These are phyloP conservation scores for Suillus subalutaceus DNA, from an alignment of 768 basidiomycete species.

Conservation along the genomic window DNA sequence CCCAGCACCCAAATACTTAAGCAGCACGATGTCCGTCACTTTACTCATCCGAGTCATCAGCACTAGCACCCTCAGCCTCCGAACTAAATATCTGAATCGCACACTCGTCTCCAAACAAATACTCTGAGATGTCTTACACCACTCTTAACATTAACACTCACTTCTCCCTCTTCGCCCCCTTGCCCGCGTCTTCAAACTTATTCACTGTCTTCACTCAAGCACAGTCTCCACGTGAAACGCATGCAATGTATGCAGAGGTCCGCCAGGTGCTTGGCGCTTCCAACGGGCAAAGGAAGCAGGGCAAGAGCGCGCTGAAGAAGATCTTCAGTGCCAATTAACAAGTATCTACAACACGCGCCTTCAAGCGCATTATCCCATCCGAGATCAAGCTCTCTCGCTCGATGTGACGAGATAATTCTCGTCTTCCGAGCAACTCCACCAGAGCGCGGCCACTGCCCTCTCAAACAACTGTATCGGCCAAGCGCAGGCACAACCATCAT, in stretches of 20 bases:
- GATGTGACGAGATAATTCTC: background rate
- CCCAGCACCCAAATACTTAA: slow-evolving; percentile 6
- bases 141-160: slow-evolving; percentile 9
- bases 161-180: slow-evolving; percentile 23
- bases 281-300: background rate
- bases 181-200: slow-evolving; percentile 28
- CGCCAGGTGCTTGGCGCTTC: slow-evolving; percentile 24
- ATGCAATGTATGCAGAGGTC: slow-evolving; percentile 41
- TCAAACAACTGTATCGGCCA: background rate
- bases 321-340: slow-evolving; percentile 1
- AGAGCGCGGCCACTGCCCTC: background rate
- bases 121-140: slow-evolving; percentile 32
- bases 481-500: no score
- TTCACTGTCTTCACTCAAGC: slow-evolving; percentile 38
- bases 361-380: background rate
- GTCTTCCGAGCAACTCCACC: background rate
- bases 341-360: background rate
- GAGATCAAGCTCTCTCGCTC: background rate
- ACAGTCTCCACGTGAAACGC: slow-evolving; percentile 40
- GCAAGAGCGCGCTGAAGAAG: slow-evolving; percentile 8
- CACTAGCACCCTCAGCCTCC: background rate
- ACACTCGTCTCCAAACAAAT: background rate
- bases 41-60: background rate
- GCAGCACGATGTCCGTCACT: background rate
- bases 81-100: background rate